A percentile compares a stretch with the other conserved stretches of the same genome.
These are phyloP conservation scores for Scutellaria galericulata DNA, from an alignment of 257 asterid genomes.

Conservation along the genomic window DNA sequence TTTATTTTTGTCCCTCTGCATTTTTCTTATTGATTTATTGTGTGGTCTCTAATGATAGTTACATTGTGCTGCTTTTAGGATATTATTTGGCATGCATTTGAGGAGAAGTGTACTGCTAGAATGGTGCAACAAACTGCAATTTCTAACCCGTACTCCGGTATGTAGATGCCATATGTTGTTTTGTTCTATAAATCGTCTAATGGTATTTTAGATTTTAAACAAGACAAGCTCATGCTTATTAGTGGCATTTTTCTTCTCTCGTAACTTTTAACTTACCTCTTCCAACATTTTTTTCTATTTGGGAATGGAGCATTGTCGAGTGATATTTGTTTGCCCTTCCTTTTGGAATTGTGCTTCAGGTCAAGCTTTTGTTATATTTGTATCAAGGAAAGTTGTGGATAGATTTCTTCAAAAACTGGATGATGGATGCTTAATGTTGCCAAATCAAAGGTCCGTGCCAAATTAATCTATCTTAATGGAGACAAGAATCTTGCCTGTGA, in stretches of 20 bases:
- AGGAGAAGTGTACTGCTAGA: slow-evolving; percentile 61
- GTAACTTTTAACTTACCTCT: neutral
- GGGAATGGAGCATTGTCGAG: neutral
- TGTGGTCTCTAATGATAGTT: slow-evolving; percentile 12
- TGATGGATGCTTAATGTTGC: slow-evolving; percentile 69
- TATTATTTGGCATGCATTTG: slow-evolving; percentile 69
- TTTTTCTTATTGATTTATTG: slow-evolving; percentile 18
- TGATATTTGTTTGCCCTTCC: slow-evolving; percentile 24
- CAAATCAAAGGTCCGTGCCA: slow-evolving; percentile 63
- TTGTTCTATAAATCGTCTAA: neutral
- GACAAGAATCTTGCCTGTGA: neutral
- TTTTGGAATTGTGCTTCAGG: slow-evolving; percentile 54
- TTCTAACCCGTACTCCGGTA: slow-evolving; percentile 75
- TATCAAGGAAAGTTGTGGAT: slow-evolving; percentile 62
- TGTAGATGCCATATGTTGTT: slow-evolving; percentile 15
- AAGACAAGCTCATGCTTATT: neutral
- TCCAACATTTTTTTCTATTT: neutral
- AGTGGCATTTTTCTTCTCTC: neutral
- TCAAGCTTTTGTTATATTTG: slow-evolving; percentile 71
- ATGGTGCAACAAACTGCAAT: slow-evolving; percentile 64
- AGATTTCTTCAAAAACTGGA: slow-evolving; percentile 51
- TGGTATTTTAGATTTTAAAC: neutral
- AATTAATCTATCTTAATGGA: slow-evolving; percentile 14
- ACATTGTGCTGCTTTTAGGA: slow-evolving; percentile 58
- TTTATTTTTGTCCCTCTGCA: neutral